Evolutionary conservation across 2,329 filamentous ascomycete genomes (phyloP), one percentile per base, ranked within the genome.

Genomic region (Polytolypa hystricis): DNA sequence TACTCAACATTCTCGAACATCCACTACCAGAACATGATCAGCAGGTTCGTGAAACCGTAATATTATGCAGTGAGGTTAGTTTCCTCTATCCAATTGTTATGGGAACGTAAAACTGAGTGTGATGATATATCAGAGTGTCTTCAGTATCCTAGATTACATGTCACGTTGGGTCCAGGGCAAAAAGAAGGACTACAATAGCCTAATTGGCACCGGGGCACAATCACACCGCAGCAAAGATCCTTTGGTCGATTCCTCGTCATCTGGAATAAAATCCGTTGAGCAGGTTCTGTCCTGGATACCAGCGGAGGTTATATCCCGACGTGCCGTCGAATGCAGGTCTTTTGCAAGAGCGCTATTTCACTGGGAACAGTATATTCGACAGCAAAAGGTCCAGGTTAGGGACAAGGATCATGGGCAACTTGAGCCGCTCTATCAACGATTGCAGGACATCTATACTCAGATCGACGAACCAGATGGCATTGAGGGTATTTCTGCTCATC

Each of bases 381-480:
- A 77, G 47, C 60, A 62, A 38, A 62, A 57, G 34, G 50, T 54
- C n/a, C 62, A 58, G 40, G 52, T 48, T 17, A 58, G 64, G 17
- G 66, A 67, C 1, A 66, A 69, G 2, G 71, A 76, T 15, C 45
- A 54, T 9, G 64, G 72, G n/a, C 69, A 67, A 32, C 54, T 69
- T 30, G 69, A 81, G 36, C 69, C 75, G 16, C 68, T 91, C 3
- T 73, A 93, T 41, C 76, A 85, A 47, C 76, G 79, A 42, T 66
- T 98, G 16, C 89, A 96, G 53, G 79, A 89, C 36, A 94, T 98
- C 12, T 99, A 98, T 58, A 84, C 85, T 1, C 83, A 95, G 49
- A 96, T 99, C 42, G 91, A 99, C 52, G 91, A 99, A 50, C 93
- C 91, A 0, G 91, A 99, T 57, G 87, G 89, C 1, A 79, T 98